Evolutionary conservation across 2,329 filamentous ascomycete genomes (phyloP).

Genomic region (Fusarium chlamydosporum): DNA sequence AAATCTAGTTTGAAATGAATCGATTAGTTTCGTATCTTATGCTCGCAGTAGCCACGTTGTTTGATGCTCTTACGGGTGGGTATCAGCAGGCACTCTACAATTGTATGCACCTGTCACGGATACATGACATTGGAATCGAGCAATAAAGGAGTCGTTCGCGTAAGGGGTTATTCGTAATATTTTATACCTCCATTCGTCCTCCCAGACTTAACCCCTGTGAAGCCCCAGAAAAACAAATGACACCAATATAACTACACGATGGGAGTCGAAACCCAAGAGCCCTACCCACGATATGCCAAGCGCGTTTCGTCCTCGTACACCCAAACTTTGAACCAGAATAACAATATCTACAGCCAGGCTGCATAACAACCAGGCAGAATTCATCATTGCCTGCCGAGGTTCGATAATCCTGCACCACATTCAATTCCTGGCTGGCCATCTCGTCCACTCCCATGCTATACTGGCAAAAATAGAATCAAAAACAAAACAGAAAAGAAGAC

Average conservation of each 20-base stretch:
- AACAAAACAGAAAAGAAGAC: constrained; percentile 17
- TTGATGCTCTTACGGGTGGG: too few species aligned
- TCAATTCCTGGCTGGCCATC: constrained; percentile 10
- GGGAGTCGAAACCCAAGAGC: constrained; percentile 41
- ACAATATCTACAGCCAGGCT: constrained; percentile 48
- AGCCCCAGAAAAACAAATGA: constrained; percentile 20
- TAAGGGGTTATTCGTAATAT: constrained; percentile 34
- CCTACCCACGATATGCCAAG: constrained; percentile 47
- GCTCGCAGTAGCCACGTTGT: too few species aligned
- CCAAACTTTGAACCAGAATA: constrained; percentile 46
- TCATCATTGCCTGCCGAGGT: constrained; percentile 7
- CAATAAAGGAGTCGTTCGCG: background rate
- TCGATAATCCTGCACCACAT: constrained; percentile 15
- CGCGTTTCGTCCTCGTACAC: constrained; percentile 45
- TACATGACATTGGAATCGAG: background rate
- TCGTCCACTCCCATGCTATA: constrained; percentile 19
- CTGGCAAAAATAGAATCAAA: constrained; percentile 16
- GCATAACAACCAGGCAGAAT: constrained; percentile 29
- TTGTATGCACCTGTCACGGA: background rate
- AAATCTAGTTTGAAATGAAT: too few species aligned
- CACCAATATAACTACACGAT: constrained; percentile 47
- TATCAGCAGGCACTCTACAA: background rate
- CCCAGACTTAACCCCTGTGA: constrained; percentile 19
- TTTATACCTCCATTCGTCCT: constrained; percentile 37
- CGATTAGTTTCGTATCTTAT: background rate